Evolutionary conservation across 2,329 filamentous ascomycete genomes (phyloP).

Genomic region (Meredithiella fracta): DNA sequence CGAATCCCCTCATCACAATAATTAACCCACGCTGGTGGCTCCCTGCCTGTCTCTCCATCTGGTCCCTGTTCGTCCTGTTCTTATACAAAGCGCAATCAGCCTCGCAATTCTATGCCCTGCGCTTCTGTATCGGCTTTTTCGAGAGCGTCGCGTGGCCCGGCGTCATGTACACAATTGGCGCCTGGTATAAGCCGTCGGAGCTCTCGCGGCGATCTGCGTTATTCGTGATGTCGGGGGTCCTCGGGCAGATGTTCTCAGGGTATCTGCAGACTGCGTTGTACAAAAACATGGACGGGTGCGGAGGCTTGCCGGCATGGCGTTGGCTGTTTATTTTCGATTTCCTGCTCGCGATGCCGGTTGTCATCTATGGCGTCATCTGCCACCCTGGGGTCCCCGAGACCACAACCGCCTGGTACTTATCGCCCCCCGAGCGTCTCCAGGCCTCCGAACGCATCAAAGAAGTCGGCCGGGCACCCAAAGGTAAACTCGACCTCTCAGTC

Average conservation of each 20-base stretch:
- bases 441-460: constrained; percentile 54
- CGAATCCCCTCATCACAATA: constrained; percentile 29
- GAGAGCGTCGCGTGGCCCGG: constrained; percentile 40
- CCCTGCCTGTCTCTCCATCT: constrained; percentile 22
- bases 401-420: constrained; percentile 27
- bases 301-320: constrained; percentile 22
- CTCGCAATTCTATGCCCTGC: constrained; percentile 28
- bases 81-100: constrained; percentile 26
- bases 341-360: constrained; percentile 11
- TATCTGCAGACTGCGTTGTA: constrained; percentile 20
- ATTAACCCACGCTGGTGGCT: constrained; percentile 28
- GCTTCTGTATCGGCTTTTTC: constrained; percentile 38
- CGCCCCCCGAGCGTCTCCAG: constrained; percentile 41
- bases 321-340: constrained; percentile 23
- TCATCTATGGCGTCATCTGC: constrained; percentile 17
- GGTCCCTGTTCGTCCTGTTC: constrained; percentile 26
- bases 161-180: constrained; percentile 36
- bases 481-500: constrained; percentile 23
- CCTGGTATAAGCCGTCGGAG: constrained; percentile 43
- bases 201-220: constrained; percentile 39
- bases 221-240: constrained; percentile 40
- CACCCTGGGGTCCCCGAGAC: constrained; percentile 29
- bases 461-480: constrained; percentile 24
- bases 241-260: constrained; percentile 26
- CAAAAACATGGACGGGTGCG: constrained; percentile 21